Conservation (phyloP, 2,329 filamentous ascomycete genomes). For the Curvularia verruculosa region DNA sequence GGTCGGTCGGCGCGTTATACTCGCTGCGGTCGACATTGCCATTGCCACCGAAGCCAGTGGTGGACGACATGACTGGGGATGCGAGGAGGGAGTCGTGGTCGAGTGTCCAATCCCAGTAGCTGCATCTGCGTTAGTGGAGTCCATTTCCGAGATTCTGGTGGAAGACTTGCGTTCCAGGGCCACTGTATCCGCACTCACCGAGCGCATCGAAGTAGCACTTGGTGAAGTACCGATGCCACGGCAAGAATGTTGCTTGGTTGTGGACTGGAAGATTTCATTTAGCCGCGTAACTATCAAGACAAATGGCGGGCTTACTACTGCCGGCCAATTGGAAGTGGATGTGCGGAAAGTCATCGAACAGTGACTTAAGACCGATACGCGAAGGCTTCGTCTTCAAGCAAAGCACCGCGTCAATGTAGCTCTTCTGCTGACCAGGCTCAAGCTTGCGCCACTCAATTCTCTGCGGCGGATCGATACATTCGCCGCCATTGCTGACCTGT, state of each 20-base stretch:
- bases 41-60: conserved; percentile 40
- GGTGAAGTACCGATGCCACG: conserved; percentile 48
- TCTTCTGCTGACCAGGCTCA: not conserved
- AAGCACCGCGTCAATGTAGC: conserved; percentile 36
- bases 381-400: conserved; percentile 37
- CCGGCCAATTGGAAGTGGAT: conserved; percentile 25
- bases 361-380: conserved; percentile 25
- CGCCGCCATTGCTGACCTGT: not conserved
- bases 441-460: not conserved
- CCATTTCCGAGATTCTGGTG: not conserved
- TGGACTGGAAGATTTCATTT: conserved; percentile 30
- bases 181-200: conserved; percentile 30
- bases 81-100: conserved; percentile 33
- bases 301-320: not conserved
- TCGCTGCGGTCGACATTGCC: conserved; percentile 15
- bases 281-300: not conserved
- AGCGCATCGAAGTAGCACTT: conserved; percentile 41
- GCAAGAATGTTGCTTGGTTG: conserved; percentile 39
- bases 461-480: not conserved
- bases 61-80: conserved; percentile 27
- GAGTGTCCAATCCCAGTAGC: conserved; percentile 47
- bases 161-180: conserved; percentile 2
- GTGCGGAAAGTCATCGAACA: conserved; percentile 45
- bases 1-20: not conserved
- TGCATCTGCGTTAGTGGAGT: not conserved